Base-by-base conservation (phyloP, 2,329 filamentous ascomycete genomes). In the Exophiala mesophila region DNA sequence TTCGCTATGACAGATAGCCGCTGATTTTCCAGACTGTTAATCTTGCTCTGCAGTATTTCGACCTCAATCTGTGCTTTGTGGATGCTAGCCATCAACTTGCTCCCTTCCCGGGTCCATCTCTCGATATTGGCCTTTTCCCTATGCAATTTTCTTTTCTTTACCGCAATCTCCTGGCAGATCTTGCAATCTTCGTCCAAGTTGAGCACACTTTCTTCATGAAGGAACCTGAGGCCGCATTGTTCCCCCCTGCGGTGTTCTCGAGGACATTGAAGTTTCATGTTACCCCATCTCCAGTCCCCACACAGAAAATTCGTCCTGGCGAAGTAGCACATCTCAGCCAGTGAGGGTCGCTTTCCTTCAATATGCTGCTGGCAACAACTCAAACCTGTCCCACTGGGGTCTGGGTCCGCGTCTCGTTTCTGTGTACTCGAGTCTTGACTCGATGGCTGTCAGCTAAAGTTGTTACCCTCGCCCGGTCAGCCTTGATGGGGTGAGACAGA, bases 261-360 rank as follows among this genome's bases (percentile, higher is more conserved):
- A 32, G 36, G 45, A 42, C 54, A 56, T 30, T 52, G 46, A 19
- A 50, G 38, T 42, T 52, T 53, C 54, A 56, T 53, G 39, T 56
- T 56, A n/a, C 54, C 54, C 54, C 54, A 56, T 49, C 41, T 53
- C 52, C 52, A 55, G 34, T 56, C 54, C 26, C 52, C 47, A 38
- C 54, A 56, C 4, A 23, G 9, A 36, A 34, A 56, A 23, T 47
- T 44, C 5, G 41, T 50, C 18, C 44, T 39, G 5, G 45, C 54
- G 43, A 46, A 56, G 44, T 49, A 56, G 39, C 54, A 56, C 54
- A 56, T 56, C 32, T 34, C 16, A 18, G n/a, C 32, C 16, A n/a
- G n/a, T n/a, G n/a, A n/a, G n/a, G n/a, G n/a, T n/a, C n/a, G n/a
- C n/a, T n/a, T n/a, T n/a, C n/a, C n/a, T n/a, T n/a, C n/a, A n/a